Conservation (phyloP, 2,329 filamentous ascomycete genomes). For the Clarireedia homoeocarpa region DNA sequence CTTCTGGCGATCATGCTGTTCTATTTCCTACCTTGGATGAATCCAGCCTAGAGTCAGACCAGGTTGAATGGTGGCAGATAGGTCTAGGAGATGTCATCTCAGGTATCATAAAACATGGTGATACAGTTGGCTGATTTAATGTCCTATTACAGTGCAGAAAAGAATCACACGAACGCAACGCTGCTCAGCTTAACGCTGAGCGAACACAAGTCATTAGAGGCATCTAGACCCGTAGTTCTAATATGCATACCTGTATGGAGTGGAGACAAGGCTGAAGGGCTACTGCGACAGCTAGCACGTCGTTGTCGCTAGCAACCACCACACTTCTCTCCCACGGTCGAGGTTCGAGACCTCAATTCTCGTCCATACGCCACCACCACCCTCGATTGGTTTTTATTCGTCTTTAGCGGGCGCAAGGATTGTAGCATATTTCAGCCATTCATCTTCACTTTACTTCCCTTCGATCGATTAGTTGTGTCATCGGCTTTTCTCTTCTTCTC, state of each 20-base stretch:
- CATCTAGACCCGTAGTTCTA: slow-evolving; percentile 43
- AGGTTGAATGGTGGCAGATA: slow-evolving; percentile 32
- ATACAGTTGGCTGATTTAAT: not conserved
- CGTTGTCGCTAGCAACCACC: too few species aligned
- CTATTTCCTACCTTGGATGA: not conserved
- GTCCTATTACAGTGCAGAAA: slow-evolving; percentile 67
- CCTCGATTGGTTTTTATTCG: too few species aligned
- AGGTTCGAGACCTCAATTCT: too few species aligned
- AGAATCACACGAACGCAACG: slow-evolving; percentile 90
- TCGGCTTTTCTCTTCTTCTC: not conserved
- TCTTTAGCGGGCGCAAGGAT: too few species aligned
- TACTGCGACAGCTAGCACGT: too few species aligned
- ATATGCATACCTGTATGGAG: too few species aligned
- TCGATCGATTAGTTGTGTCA: too few species aligned
- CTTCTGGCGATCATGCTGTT: not conserved
- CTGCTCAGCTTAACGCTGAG: slow-evolving; percentile 85
- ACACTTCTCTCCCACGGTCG: too few species aligned
- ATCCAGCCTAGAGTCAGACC: not conserved
- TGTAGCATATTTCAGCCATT: too few species aligned
- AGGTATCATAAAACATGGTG: slow-evolving; percentile 27
- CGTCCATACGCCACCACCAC: too few species aligned
- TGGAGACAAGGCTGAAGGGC: too few species aligned
- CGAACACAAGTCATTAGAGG: slow-evolving; percentile 91
- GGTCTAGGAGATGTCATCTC: slow-evolving; percentile 30
- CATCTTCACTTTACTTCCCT: too few species aligned